These are phyloP conservation scores for Aspergillus viridinutans DNA, from an alignment of 2,329 filamentous ascomycete genomes.

Conservation along the genomic window DNA sequence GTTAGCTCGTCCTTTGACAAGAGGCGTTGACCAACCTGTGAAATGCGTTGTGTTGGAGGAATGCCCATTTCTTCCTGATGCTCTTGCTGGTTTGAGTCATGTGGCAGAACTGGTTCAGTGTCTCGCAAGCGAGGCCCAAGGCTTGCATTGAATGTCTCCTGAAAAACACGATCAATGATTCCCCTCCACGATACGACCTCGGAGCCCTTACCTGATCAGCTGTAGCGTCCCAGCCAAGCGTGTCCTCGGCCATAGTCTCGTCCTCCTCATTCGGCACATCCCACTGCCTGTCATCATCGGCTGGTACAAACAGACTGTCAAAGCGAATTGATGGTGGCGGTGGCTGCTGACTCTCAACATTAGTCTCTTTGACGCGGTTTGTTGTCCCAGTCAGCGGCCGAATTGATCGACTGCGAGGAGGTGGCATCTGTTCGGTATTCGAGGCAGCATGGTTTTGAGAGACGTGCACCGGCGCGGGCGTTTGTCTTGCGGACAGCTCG, in stretches of 20 bases:
- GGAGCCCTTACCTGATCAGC: slow-evolving; percentile 42
- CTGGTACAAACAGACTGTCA: slow-evolving; percentile 59
- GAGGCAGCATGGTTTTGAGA: slow-evolving; percentile 10
- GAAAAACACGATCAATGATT: slow-evolving; percentile 1
- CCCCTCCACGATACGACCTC: background rate
- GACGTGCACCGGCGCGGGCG: slow-evolving; percentile 28
- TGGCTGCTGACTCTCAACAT: slow-evolving; percentile 23
- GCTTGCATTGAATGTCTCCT: slow-evolving; percentile 30
- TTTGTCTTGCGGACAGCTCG: slow-evolving; percentile 39
- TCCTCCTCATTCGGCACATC: slow-evolving; percentile 54
- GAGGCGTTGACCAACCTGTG: slow-evolving; percentile 36
- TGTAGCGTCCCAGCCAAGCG: slow-evolving; percentile 59
- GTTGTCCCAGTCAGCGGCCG: slow-evolving; percentile 31
- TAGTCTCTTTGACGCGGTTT: slow-evolving; percentile 18
- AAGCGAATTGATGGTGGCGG: slow-evolving; percentile 42
- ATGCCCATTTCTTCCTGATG: slow-evolving; percentile 36
- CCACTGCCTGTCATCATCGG: slow-evolving; percentile 59
- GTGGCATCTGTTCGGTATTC: slow-evolving; percentile 24
- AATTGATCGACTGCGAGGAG: slow-evolving; percentile 28
- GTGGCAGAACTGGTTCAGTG: slow-evolving; percentile 23
- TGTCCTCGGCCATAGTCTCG: slow-evolving; percentile 56
- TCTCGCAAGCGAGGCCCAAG: slow-evolving; percentile 31
- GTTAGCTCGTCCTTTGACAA: slow-evolving; percentile 17
- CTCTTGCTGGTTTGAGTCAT: slow-evolving; percentile 3
- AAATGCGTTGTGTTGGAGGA: slow-evolving; percentile 47